Conservation (phyloP, 2,329 filamentous ascomycete species). For the Mycogone perniciosa region DNA sequence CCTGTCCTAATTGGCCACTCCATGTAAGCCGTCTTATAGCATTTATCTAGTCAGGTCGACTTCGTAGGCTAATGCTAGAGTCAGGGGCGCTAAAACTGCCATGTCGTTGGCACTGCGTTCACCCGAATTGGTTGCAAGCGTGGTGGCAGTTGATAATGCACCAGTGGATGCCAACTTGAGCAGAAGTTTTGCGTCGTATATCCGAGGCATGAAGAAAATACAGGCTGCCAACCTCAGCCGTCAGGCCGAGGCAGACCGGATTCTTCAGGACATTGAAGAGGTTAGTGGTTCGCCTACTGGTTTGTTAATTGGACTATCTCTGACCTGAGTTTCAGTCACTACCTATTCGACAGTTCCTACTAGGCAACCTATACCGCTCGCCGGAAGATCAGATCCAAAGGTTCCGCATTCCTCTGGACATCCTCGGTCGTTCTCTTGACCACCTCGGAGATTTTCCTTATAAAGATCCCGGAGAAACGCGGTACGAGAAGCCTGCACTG, state of each 20-base stretch:
- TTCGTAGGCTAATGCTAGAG: not conserved
- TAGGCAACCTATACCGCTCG: slow-evolving; percentile 71
- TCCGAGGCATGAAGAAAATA: slow-evolving; percentile 77
- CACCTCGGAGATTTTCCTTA: slow-evolving; percentile 87
- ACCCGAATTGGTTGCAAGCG: slow-evolving; percentile 59
- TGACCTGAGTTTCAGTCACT: slow-evolving; percentile 40
- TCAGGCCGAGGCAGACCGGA: slow-evolving; percentile 72
- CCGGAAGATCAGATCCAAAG: slow-evolving; percentile 47
- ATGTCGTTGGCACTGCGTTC: slow-evolving; percentile 76
- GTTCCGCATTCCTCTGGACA: slow-evolving; percentile 74
- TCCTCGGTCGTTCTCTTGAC: slow-evolving; percentile 60
- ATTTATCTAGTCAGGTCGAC: not conserved
- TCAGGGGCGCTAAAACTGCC: slow-evolving; percentile 81
- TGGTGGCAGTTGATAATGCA: slow-evolving; percentile 88
- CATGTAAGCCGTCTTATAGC: slow-evolving; percentile 52
- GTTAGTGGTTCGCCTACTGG: slow-evolving; percentile 29
- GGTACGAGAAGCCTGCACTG: slow-evolving; percentile 71
- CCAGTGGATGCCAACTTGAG: slow-evolving; percentile 73
- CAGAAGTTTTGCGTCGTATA: slow-evolving; percentile 70
- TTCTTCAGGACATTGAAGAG: slow-evolving; percentile 67
- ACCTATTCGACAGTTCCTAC: slow-evolving; percentile 80
- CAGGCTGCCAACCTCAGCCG: slow-evolving; percentile 61
- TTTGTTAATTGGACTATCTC: not conserved
- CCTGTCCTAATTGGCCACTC: slow-evolving; percentile 85
- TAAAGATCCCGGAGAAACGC: slow-evolving; percentile 58